These are phyloP conservation scores for Linaria vulgaris DNA, from an alignment of 257 asterid species.

Conservation along the genomic window DNA sequence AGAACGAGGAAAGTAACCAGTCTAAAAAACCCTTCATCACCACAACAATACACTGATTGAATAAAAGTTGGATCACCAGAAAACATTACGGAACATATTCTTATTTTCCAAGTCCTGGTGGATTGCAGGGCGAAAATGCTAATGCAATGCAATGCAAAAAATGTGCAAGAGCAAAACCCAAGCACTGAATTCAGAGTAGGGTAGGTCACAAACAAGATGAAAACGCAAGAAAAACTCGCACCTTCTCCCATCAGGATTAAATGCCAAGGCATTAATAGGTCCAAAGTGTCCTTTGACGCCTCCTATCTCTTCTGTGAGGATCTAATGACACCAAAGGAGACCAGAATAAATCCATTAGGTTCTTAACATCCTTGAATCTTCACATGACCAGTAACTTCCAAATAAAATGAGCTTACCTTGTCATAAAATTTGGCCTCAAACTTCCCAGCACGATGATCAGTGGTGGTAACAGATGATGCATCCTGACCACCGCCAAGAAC, in stretches of 20 bases:
- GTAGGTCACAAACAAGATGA: too few relatives aligned
- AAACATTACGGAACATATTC: too few relatives aligned
- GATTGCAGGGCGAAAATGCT: too few relatives aligned
- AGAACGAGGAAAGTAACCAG: too few relatives aligned
- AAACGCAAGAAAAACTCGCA: conserved; percentile 23
- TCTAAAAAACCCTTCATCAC: too few relatives aligned
- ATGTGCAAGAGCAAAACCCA: too few relatives aligned
- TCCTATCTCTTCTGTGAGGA: conserved; percentile 88
- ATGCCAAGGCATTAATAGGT: conserved; percentile 92
- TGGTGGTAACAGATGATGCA: conserved; percentile 77
- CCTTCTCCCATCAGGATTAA: conserved; percentile 95
- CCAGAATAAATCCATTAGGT: conserved; percentile 3
- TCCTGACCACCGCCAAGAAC: conserved; percentile 99
- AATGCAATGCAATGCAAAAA: too few relatives aligned
- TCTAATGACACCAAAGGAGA: conserved; percentile 35
- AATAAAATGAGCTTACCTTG: conserved; percentile 56
- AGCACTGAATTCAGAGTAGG: too few relatives aligned
- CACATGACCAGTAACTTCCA: background rate
- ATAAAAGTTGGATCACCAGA: too few relatives aligned
- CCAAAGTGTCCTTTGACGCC: conserved; percentile 96
- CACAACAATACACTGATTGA: too few relatives aligned
- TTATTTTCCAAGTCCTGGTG: too few relatives aligned
- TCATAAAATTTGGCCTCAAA: conserved; percentile 89
- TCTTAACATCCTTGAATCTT: background rate
- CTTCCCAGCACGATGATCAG: conserved; percentile 95